A percentile compares a stretch with the other conserved stretches of the same genome.
These are phyloP conservation scores for Penicillium nucicola DNA, from an alignment of 495 filamentous ascomycete genomes.

Conservation along the genomic window DNA sequence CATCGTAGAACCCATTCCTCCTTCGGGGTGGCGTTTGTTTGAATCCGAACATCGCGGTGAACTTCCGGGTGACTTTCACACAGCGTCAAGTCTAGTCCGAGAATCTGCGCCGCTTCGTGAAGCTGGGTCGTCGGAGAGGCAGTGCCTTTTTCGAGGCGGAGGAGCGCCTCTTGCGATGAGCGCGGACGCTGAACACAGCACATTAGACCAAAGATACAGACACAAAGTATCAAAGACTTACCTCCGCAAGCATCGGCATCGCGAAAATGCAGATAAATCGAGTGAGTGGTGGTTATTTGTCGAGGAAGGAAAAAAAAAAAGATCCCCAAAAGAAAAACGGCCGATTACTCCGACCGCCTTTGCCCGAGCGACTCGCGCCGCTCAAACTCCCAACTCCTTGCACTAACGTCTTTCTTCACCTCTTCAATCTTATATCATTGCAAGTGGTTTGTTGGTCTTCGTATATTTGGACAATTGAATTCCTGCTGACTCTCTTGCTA, in stretches of 20 bases:
- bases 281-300: conserved; percentile 9
- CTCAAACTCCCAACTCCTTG: conserved; percentile 30
- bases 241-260: conserved; percentile 44
- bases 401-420: conserved; percentile 21
- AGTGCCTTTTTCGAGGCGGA: conserved; percentile 49
- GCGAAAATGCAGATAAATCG: conserved; percentile 18
- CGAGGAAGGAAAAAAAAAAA: conserved; percentile 24
- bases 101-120: conserved; percentile 45
- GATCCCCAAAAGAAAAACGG: conserved; percentile 19
- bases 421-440: conserved; percentile 19
- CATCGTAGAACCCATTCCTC: conserved; percentile 68
- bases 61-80: conserved; percentile 35
- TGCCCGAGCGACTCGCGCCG: conserved; percentile 28
- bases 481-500: conserved; percentile 2
- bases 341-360: conserved; percentile 45
- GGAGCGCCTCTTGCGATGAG: conserved; percentile 48
- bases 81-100: conserved; percentile 41
- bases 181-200: conserved; percentile 30
- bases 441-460: neutral
- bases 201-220: conserved; percentile 12
- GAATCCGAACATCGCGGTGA: conserved; percentile 24
- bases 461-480: neutral
- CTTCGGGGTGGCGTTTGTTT: conserved; percentile 39
- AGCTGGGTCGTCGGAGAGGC: conserved; percentile 39
- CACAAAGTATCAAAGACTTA: conserved; percentile 16